Conservation (phyloP, 2,329 filamentous ascomycete species). For the Pseudocercospora cruenta region DNA sequence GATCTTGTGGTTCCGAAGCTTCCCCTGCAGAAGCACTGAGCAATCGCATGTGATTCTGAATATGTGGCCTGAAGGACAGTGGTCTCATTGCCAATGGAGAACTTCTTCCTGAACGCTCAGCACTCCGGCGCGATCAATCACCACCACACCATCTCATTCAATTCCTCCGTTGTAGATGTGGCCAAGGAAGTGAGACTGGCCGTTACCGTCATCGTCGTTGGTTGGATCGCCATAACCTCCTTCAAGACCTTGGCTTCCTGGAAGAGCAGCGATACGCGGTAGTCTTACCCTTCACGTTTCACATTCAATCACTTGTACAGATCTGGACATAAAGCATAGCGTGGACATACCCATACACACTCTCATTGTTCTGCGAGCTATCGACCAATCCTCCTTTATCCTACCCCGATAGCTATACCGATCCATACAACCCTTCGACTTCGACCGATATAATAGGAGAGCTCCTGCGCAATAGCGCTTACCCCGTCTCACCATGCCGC, state of each 20-base stretch:
- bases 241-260: slow-evolving; percentile 27
- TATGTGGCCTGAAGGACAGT: slow-evolving; percentile 1
- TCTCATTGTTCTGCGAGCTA: slow-evolving; percentile 1
- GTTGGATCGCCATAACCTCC: slow-evolving; percentile 37
- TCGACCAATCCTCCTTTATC: neutral
- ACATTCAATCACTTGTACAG: slow-evolving; percentile 1
- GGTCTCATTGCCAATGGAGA: slow-evolving; percentile 34
- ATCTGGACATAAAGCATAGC: slow-evolving; percentile 3
- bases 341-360: neutral
- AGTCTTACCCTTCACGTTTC: slow-evolving; percentile 4
- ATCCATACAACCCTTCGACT: neutral
- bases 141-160: slow-evolving; percentile 56
- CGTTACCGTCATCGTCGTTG: slow-evolving; percentile 51
- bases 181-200: slow-evolving; percentile 57
- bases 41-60: neutral
- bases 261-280: slow-evolving; percentile 20
- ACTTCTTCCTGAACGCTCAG: slow-evolving; percentile 37
- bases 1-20: neutral
- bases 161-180: slow-evolving; percentile 52
- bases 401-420: neutral
- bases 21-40: neutral
- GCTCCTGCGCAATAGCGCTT: neutral
- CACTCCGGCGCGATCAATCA: slow-evolving; percentile 45
- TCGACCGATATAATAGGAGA: neutral
- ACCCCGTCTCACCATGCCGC: slow-evolving; percentile 2